Evolutionary conservation across 106 monocot species (phyloP).

Genomic region (Platanthera guangdongensis): DNA sequence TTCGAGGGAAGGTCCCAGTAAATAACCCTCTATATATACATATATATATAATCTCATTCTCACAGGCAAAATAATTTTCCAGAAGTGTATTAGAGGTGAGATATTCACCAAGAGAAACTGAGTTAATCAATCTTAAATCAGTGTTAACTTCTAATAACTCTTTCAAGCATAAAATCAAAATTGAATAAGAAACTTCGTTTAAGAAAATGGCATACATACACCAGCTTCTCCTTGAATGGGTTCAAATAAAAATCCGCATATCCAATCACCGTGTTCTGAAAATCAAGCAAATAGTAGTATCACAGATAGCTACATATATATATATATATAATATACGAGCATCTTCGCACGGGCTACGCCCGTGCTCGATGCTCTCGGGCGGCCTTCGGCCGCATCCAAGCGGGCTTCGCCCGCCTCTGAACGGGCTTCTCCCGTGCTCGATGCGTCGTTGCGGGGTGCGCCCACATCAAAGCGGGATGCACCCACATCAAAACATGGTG

Average conservation of each 20-base stretch:
- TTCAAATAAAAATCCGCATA: conserved; percentile 94
- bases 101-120: background rate
- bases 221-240: conserved; percentile 99
- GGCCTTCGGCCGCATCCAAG: no score
- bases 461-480: no score
- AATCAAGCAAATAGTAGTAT: conserved; percentile 5
- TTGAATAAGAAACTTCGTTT: conserved; percentile 7
- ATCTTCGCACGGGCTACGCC: no score
- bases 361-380: no score
- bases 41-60: background rate
- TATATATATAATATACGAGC: no score
- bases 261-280: conserved; percentile 76
- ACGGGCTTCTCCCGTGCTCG: no score
- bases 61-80: background rate
- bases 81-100: background rate
- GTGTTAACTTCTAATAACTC: background rate
- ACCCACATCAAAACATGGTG: no score
- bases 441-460: no score
- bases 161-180: background rate
- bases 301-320: background rate
- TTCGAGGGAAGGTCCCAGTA: no score
- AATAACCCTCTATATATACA: no score
- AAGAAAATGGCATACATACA: conserved; percentile 45
- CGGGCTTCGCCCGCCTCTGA: no score
- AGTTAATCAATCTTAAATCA: background rate